phyloP scores from a whole-genome alignment of 2,329 filamentous ascomycete genomes.

The Botrytis squamosa region DNA sequence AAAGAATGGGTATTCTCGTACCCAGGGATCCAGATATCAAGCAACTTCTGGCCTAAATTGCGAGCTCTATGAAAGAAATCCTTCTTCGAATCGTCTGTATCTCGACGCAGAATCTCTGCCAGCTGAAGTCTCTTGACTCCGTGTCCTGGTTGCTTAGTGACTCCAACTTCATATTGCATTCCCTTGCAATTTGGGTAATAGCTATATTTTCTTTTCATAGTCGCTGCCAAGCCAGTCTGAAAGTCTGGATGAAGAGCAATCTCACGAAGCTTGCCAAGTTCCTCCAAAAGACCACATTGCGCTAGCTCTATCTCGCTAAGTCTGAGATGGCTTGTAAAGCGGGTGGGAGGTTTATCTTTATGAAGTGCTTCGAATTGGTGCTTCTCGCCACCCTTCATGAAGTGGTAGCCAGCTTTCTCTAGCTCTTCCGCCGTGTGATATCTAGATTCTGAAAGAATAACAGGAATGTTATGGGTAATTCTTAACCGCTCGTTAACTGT shows the following conservation, averaged over 20 bases:
- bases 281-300: not conserved
- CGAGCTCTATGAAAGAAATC: not conserved
- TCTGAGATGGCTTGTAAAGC: not conserved
- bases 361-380: not conserved
- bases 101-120: not conserved
- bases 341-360: not conserved
- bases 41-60: not conserved
- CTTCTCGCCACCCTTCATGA: constrained; percentile 5
- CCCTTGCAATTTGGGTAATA: not conserved
- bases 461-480: not conserved
- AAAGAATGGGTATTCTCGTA: not conserved
- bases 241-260: not conserved
- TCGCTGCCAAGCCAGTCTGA: not conserved
- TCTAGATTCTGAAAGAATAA: not conserved
- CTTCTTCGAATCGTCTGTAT: not conserved
- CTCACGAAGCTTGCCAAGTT: not conserved
- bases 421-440: not conserved
- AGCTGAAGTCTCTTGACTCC: not conserved
- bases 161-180: not conserved
- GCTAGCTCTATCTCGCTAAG: not conserved
- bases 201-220: not conserved
- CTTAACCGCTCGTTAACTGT: not conserved
- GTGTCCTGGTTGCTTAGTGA: not conserved
- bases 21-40: not conserved
- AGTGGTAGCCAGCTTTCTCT: not conserved